Conservation (phyloP, 805 yeast genomes). For the Candida corydali region DNA sequence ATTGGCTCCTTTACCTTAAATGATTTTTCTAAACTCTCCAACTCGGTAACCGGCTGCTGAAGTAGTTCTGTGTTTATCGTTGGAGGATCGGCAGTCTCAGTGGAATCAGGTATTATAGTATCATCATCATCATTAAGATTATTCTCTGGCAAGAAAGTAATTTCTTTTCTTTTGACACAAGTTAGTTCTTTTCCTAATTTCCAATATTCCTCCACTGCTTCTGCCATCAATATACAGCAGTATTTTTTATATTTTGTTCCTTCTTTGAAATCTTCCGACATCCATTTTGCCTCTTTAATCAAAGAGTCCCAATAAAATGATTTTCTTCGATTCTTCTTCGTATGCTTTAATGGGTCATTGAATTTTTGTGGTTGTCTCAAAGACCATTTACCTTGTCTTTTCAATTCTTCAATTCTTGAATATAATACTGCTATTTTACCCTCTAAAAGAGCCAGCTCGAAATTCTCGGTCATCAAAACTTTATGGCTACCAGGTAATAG, state of each 20-base stretch:
- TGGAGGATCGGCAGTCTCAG: constrained; percentile 3
- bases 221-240: constrained; percentile 65
- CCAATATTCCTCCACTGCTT: constrained; percentile 77
- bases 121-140: constrained; percentile 1
- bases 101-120: neutral
- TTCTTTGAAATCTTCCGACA: constrained; percentile 74
- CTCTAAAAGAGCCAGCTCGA: constrained; percentile 79
- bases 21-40: neutral
- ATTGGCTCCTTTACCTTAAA: neutral
- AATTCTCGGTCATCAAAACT: constrained; percentile 77
- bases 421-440: constrained; percentile 88
- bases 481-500: constrained; percentile 83
- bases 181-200: constrained; percentile 54
- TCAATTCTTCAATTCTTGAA: constrained; percentile 87
- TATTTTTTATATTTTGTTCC: constrained; percentile 65
- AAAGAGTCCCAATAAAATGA: constrained; percentile 69
- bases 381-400: constrained; percentile 86
- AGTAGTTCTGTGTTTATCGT: constrained; percentile 1
- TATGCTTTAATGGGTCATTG: constrained; percentile 55
- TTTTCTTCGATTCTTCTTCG: constrained; percentile 18
- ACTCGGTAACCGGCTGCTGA: neutral
- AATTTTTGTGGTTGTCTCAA: constrained; percentile 75
- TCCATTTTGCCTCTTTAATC: constrained; percentile 78
- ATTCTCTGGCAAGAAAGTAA: neutral
- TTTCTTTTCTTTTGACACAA: constrained; percentile 49